Percentiles rank a stretch among this genome's conserved stretches.
phyloP scores from a whole-genome alignment of 2,329 filamentous ascomycete genomes.

The Stemphylium beticola region DNA sequence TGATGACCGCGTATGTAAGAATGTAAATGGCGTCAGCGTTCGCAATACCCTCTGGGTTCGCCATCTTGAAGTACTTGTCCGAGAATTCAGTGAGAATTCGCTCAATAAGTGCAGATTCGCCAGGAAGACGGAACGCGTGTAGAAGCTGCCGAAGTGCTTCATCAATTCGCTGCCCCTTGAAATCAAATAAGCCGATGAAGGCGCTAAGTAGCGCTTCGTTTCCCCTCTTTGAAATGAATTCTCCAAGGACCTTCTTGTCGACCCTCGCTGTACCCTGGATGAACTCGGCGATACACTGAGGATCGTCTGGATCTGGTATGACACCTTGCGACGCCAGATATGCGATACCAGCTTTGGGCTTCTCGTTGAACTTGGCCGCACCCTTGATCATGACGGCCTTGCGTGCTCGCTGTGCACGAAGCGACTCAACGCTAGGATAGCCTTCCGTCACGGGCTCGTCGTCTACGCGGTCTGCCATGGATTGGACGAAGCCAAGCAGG shows the following conservation, averaged over 20 bases:
- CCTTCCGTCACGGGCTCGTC: slow-evolving; percentile 69
- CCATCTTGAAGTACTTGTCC: slow-evolving; percentile 78
- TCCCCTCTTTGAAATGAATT: slow-evolving; percentile 88
- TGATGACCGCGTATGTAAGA: slow-evolving; percentile 93
- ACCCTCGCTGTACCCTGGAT: slow-evolving; percentile 85
- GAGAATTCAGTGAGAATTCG: slow-evolving; percentile 88
- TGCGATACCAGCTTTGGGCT: slow-evolving; percentile 84
- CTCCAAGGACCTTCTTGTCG: slow-evolving; percentile 88
- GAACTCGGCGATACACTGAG: slow-evolving; percentile 82
- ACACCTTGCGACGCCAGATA: slow-evolving; percentile 86
- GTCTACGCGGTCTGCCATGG: slow-evolving; percentile 84
- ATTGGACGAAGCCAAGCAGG: slow-evolving; percentile 87
- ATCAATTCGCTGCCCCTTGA: slow-evolving; percentile 82
- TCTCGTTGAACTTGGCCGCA: slow-evolving; percentile 92
- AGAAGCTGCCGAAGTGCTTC: slow-evolving; percentile 88
- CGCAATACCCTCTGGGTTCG: slow-evolving; percentile 74
- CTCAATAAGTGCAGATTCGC: slow-evolving; percentile 91
- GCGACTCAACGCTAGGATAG: slow-evolving; percentile 67
- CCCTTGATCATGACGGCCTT: slow-evolving; percentile 92
- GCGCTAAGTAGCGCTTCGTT: slow-evolving; percentile 85
- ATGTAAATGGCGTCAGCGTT: slow-evolving; percentile 90
- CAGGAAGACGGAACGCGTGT: slow-evolving; percentile 89
- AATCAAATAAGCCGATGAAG: slow-evolving; percentile 88
- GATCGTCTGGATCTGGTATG: slow-evolving; percentile 76
- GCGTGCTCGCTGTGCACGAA: slow-evolving; percentile 75